A percentile compares a stretch with the other conserved stretches of the same genome.
Conservation (phyloP, 1,284 basidiomycete species). For the Puccinia hordei region DNA sequence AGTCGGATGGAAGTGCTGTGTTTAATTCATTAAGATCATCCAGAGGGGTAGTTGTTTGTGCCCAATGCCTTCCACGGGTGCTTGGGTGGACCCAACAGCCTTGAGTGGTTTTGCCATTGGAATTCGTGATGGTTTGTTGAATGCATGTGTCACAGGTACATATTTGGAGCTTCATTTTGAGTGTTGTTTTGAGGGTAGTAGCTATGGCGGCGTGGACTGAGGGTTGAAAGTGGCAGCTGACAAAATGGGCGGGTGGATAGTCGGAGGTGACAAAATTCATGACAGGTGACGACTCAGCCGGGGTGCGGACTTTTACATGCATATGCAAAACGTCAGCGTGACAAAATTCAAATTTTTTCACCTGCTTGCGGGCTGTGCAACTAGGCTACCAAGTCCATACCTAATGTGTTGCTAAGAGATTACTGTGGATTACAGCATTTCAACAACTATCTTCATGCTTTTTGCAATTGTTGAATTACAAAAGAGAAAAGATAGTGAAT, state of each 20-base stretch:
- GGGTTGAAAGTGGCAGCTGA: background rate
- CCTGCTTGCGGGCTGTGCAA: no score
- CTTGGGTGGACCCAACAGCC: slow-evolving; percentile 17
- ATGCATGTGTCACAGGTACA: background rate
- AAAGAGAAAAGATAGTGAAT: no score
- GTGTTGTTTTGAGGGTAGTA: background rate
- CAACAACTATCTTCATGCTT: no score
- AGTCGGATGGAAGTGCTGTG: background rate
- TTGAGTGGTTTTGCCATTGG: background rate
- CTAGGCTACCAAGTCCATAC: no score
- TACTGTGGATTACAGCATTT: no score
- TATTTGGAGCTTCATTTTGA: background rate
- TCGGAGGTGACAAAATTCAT: no score
- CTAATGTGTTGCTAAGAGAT: no score
- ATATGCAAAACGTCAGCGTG: no score
- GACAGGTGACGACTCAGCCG: no score
- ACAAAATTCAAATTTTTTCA: no score
- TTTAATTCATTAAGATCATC: background rate
- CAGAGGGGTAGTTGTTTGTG: background rate
- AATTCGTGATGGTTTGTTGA: background rate
- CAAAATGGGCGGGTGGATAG: background rate
- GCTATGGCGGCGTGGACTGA: background rate
- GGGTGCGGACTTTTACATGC: no score
- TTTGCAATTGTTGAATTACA: no score
- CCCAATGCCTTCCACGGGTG: background rate